These are phyloP conservation scores for Saturnispora galanensis DNA, from an alignment of 805 yeast genomes.

Conservation along the genomic window DNA sequence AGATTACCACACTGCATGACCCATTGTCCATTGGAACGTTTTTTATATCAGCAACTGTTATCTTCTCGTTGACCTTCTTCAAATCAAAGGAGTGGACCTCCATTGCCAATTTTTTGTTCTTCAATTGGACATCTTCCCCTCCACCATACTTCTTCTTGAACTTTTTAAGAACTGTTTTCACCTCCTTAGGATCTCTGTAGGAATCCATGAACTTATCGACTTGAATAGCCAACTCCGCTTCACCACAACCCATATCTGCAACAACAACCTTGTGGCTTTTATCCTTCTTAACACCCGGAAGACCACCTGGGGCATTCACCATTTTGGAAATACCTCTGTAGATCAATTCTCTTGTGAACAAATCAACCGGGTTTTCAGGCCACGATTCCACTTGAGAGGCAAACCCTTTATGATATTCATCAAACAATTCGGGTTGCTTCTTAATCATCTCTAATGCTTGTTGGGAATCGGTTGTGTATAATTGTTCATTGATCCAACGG, in stretches of 20 bases:
- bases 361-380: slow-evolving; percentile 99
- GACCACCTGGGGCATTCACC: slow-evolving; percentile 91
- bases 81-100: slow-evolving; percentile 85
- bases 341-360: slow-evolving; percentile 65
- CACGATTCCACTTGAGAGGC: slow-evolving; percentile 90
- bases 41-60: slow-evolving; percentile 94
- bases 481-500: slow-evolving; percentile 95
- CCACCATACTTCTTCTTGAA: slow-evolving; percentile 20
- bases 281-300: slow-evolving; percentile 57
- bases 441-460: slow-evolving; percentile 64
- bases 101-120: slow-evolving; percentile 30
- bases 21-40: slow-evolving; percentile 76
- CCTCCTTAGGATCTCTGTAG: slow-evolving; percentile 19
- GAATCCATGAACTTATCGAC: slow-evolving; percentile 37
- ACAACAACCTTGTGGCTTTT: slow-evolving; percentile 48
- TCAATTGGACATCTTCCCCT: slow-evolving; percentile 13
- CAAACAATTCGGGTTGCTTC: slow-evolving; percentile 80
- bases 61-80: slow-evolving; percentile 76
- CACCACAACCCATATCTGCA: slow-evolving; percentile 99
- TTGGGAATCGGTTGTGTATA: slow-evolving; percentile 78
- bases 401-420: slow-evolving; percentile 93
- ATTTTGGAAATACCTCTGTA: slow-evolving; percentile 45
- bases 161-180: slow-evolving; percentile 24
- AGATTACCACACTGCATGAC: slow-evolving; percentile 80
- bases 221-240: slow-evolving; percentile 76